phyloP scores from a whole-genome alignment of 257 asterid species.

The Fraxinus quadrangulata region DNA sequence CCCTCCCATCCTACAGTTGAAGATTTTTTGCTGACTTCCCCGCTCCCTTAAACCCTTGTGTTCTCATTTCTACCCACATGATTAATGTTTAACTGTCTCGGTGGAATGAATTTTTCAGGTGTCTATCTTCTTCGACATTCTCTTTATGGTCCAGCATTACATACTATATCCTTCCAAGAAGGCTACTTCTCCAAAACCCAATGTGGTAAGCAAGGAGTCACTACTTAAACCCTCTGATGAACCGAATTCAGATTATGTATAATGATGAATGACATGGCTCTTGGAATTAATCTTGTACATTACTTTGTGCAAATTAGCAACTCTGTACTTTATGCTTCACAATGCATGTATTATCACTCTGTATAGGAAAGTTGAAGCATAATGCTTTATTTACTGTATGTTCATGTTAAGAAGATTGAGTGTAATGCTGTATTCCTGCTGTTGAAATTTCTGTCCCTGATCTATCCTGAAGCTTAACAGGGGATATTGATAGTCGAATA shows the following conservation, averaged over 20 bases:
- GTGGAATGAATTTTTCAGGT: constrained; percentile 47
- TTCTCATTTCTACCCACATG: background rate
- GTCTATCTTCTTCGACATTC: constrained; percentile 71
- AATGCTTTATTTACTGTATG: background rate
- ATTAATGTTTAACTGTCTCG: background rate
- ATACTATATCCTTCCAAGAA: constrained; percentile 58
- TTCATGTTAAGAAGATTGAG: background rate
- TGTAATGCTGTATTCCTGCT: background rate
- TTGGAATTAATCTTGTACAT: constrained; percentile 3
- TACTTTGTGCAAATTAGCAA: background rate
- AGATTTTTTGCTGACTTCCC: too few species aligned
- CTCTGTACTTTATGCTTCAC: background rate
- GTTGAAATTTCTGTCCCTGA: background rate
- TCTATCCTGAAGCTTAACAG: background rate
- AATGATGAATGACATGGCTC: constrained; percentile 10
- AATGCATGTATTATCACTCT: background rate
- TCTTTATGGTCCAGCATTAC: constrained; percentile 85
- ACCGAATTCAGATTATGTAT: constrained; percentile 39
- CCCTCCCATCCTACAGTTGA: too few species aligned
- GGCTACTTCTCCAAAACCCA: constrained; percentile 27
- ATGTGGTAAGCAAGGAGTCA: constrained; percentile 60
- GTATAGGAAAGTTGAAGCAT: background rate
- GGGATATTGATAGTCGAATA: background rate
- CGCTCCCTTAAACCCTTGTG: background rate
- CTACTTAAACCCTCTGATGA: constrained; percentile 46